Conservation (phyloP, 352 stramenopile species). For the Peronospora farinosa region DNA sequence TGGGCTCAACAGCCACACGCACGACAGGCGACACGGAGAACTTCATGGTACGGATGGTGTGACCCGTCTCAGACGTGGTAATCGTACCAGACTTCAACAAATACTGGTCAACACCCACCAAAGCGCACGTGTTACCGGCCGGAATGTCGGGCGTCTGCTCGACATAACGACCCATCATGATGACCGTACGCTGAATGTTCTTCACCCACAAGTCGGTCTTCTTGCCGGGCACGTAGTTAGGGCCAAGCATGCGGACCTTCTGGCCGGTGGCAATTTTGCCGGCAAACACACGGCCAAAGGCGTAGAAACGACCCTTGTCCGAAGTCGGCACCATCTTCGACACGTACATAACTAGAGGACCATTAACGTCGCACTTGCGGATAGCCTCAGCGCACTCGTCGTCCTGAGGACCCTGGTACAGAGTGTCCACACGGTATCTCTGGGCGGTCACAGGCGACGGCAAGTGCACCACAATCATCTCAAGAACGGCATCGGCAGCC, state of each 20-base stretch:
- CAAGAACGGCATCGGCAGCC: conserved; percentile 96
- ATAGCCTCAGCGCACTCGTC: conserved; percentile 97
- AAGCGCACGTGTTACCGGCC: conserved; percentile 98
- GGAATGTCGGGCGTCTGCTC: conserved; percentile 98
- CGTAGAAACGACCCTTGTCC: conserved; percentile 98
- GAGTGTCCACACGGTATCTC: conserved; percentile 96
- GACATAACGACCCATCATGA: conserved; percentile 99
- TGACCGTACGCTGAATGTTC: conserved; percentile 99
- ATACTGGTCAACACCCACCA: conserved; percentile 99
- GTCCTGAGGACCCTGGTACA: conserved; percentile 98
- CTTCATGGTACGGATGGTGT: conserved; percentile 99
- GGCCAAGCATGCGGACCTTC: conserved; percentile 98
- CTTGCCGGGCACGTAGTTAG: conserved; percentile 99
- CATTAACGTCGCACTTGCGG: conserved; percentile 96
- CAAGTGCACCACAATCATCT: conserved; percentile 99
- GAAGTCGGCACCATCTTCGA: conserved; percentile 99
- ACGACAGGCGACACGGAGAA: conserved; percentile 99
- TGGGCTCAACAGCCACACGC: conserved; percentile 98
- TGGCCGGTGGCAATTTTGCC: conserved; percentile 98
- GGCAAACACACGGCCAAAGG: conserved; percentile 99
- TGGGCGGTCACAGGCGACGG: conserved; percentile 95
- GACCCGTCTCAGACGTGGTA: conserved; percentile 94
- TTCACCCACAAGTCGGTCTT: conserved; percentile 99
- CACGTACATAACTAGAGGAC: conserved; percentile 99
- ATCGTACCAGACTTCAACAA: conserved; percentile 99